Evolutionary conservation across 495 filamentous ascomycete species (phyloP).

Genomic region (Penicillium crystallinum): DNA sequence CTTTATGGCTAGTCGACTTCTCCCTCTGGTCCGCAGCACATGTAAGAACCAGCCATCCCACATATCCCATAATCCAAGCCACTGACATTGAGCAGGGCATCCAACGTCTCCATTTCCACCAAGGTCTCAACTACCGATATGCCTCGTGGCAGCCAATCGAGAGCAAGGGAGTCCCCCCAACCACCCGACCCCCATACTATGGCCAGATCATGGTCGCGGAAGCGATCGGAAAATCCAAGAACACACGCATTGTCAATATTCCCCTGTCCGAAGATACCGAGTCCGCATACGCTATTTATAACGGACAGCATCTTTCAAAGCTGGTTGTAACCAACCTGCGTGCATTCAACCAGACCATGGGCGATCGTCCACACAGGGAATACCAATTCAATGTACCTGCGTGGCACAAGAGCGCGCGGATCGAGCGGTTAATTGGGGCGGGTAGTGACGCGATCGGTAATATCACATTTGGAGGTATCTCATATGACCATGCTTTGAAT

Average conservation of each 20-base stretch:
- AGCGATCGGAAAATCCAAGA: not conserved
- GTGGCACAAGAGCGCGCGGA: too few species aligned
- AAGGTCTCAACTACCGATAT: slow-evolving; percentile 20
- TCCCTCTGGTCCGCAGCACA: slow-evolving; percentile 15
- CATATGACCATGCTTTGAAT: too few species aligned
- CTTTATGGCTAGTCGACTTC: slow-evolving; percentile 18
- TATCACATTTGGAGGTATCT: too few species aligned
- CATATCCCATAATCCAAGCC: not conserved
- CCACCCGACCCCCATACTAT: slow-evolving; percentile 15
- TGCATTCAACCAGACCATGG: slow-evolving; percentile 2
- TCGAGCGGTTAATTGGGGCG: too few species aligned
- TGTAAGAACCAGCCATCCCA: not conserved
- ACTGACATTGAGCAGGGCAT: slow-evolving; percentile 9
- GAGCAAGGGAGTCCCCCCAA: slow-evolving; percentile 1
- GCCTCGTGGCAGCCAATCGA: slow-evolving; percentile 20
- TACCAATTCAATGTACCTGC: slow-evolving; percentile 13
- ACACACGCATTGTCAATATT: slow-evolving; percentile 12
- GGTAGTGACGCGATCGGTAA: too few species aligned
- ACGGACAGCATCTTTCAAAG: slow-evolving; percentile 2
- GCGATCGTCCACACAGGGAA: not conserved
- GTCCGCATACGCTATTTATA: slow-evolving; percentile 11
- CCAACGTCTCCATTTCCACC: slow-evolving; percentile 19
- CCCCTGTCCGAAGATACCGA: slow-evolving; percentile 10
- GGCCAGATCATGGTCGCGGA: slow-evolving; percentile 17
- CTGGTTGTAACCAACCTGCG: slow-evolving; percentile 12